Percentiles rank a stretch among this genome's conserved stretches.
phyloP scores from a whole-genome alignment of 2,329 filamentous ascomycete genomes.

The Fonsecaea pedrosoi region DNA sequence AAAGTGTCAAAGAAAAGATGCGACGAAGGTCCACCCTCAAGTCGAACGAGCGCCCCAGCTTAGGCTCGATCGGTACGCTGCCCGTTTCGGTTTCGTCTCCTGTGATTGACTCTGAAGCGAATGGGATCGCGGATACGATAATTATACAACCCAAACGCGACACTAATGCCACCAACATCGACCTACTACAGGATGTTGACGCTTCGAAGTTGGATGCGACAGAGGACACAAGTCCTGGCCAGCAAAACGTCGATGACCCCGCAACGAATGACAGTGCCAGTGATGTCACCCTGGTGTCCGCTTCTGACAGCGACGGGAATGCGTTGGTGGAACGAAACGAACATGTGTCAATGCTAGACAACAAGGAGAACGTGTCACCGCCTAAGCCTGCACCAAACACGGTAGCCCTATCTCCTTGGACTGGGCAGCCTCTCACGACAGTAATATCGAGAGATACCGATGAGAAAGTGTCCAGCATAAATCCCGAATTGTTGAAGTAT shows the following conservation, averaged over 20 bases:
- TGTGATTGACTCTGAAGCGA: constrained; percentile 24
- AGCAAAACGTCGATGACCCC: constrained; percentile 15
- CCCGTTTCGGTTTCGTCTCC: constrained; percentile 33
- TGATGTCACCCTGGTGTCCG: constrained; percentile 50
- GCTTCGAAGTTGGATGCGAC: constrained; percentile 2
- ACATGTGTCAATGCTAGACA: constrained; percentile 41
- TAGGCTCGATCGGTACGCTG: constrained; percentile 35
- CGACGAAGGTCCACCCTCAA: constrained; percentile 54
- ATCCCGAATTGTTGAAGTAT: constrained; percentile 35
- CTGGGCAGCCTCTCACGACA: constrained; percentile 44
- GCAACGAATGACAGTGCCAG: constrained; percentile 42
- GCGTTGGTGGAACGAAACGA: constrained; percentile 48
- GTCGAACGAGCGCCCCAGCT: constrained; percentile 38
- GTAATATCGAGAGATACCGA: constrained; percentile 32
- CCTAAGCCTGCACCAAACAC: constrained; percentile 29
- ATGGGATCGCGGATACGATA: constrained; percentile 11
- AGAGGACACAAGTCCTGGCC: constrained; percentile 10
- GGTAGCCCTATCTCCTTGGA: constrained; percentile 22
- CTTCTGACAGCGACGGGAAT: constrained; percentile 40
- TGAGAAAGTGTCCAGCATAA: constrained; percentile 19
- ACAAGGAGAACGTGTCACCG: constrained; percentile 51
- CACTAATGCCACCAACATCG: neutral
- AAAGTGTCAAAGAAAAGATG: constrained; percentile 61
- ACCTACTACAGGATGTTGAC: constrained; percentile 15
- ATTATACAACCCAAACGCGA: constrained; percentile 28